Conservation (phyloP, 768 basidiomycete species). For the Lactifluus hygrophoroides region DNA sequence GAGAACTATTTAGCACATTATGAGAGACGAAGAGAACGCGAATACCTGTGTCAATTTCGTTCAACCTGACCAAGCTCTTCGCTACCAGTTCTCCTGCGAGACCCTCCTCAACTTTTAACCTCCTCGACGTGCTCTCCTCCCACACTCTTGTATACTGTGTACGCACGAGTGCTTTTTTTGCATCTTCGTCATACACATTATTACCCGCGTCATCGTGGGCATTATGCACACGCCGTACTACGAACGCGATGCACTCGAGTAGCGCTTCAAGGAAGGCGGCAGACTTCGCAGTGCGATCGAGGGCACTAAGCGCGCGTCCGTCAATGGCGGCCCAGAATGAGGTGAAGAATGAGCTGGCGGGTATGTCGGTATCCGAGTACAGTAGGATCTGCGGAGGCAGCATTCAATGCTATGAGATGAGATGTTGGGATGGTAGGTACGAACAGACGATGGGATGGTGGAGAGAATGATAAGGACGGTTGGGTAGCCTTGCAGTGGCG, state of each 20-base stretch:
- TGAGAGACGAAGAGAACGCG: background rate
- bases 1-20: background rate
- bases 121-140: conserved; percentile 36
- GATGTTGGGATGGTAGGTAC: conserved; percentile 20
- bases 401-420: background rate
- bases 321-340: conserved; percentile 82
- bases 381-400: conserved; percentile 25
- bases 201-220: conserved; percentile 16
- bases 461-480: conserved; percentile 72
- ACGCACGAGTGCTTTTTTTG: conserved; percentile 30
- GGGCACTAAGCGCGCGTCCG: conserved; percentile 47
- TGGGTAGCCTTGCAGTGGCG: conserved; percentile 75
- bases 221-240: conserved; percentile 37
- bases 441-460: conserved; percentile 63
- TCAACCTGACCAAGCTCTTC: conserved; percentile 31
- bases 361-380: conserved; percentile 19
- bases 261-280: conserved; percentile 62
- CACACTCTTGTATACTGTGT: conserved; percentile 42
- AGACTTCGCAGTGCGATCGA: conserved; percentile 43
- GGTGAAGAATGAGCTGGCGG: conserved; percentile 48
- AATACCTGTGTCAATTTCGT: conserved; percentile 25
- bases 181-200: conserved; percentile 4
- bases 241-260: conserved; percentile 60
- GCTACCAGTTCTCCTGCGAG: conserved; percentile 38
- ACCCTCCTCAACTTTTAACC: conserved; percentile 39